These are phyloP conservation scores for Quercus agrifolia DNA, from an alignment of 306 rosid species.

Conservation along the genomic window DNA sequence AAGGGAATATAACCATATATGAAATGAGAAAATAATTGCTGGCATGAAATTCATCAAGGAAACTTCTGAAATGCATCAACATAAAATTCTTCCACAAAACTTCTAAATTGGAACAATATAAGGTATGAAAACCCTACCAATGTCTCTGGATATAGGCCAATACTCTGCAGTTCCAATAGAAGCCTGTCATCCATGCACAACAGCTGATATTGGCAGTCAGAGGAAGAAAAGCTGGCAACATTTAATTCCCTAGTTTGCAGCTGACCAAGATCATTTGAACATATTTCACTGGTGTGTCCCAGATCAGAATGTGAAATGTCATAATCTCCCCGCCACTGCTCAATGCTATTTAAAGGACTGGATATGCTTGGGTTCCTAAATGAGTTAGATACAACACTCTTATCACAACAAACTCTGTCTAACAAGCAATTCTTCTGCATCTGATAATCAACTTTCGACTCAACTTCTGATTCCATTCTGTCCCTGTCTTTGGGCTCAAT, in stretches of 20 bases:
- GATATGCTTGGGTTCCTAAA: slow-evolving; percentile 54
- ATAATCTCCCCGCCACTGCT: slow-evolving; percentile 71
- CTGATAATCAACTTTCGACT: slow-evolving; percentile 57
- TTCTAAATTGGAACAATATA: slow-evolving; percentile 7
- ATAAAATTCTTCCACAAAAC: slow-evolving; percentile 5
- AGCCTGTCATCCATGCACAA: slow-evolving; percentile 74
- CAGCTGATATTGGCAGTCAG: slow-evolving; percentile 67
- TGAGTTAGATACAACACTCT: slow-evolving; percentile 57
- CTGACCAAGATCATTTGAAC: slow-evolving; percentile 63
- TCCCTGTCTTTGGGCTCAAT: slow-evolving; percentile 81
- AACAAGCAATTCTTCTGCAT: slow-evolving; percentile 49
- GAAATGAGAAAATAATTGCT: slow-evolving; percentile 4
- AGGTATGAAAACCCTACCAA: slow-evolving; percentile 50
- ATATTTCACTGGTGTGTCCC: slow-evolving; percentile 56
- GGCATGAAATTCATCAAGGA: slow-evolving; percentile 15
- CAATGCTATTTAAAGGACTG: slow-evolving; percentile 55
- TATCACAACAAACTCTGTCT: slow-evolving; percentile 72
- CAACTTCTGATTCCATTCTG: slow-evolving; percentile 79
- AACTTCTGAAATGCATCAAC: slow-evolving; percentile 9
- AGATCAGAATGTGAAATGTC: slow-evolving; percentile 60
- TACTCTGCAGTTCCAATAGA: slow-evolving; percentile 81
- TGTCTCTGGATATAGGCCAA: slow-evolving; percentile 77
- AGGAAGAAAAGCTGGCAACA: slow-evolving; percentile 42
- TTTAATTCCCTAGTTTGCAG: slow-evolving; percentile 46
- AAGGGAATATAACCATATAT: background rate